These are phyloP conservation scores for Metschnikowia kofuensis DNA, from an alignment of 805 yeast species.

Conservation along the genomic window DNA sequence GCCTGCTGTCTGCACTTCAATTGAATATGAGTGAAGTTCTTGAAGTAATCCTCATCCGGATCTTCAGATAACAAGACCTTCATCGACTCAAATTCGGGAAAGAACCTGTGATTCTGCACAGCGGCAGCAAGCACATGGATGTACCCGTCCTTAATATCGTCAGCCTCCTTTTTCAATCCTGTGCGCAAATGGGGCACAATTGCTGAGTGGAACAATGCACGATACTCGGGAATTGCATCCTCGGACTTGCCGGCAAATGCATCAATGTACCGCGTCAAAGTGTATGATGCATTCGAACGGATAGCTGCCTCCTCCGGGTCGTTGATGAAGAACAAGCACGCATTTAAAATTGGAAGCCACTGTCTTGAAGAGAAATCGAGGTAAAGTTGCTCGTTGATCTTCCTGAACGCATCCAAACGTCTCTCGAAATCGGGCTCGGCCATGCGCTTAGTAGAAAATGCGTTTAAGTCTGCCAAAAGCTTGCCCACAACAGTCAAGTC, in stretches of 20 bases:
- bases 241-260: constrained; percentile 32
- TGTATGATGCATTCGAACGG: constrained; percentile 70
- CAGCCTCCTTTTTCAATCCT: constrained; percentile 61
- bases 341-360: constrained; percentile 79
- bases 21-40: constrained; percentile 79
- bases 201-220: constrained; percentile 46
- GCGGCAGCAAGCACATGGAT: constrained; percentile 62
- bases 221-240: constrained; percentile 26
- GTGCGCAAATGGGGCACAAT: constrained; percentile 63
- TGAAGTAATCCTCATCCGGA: constrained; percentile 80
- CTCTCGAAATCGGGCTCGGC: constrained; percentile 78
- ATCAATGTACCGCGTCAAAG: constrained; percentile 65
- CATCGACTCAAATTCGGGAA: constrained; percentile 62
- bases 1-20: constrained; percentile 84
- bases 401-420: constrained; percentile 64
- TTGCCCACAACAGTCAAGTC: constrained; percentile 42
- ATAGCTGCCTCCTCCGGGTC: constrained; percentile 79
- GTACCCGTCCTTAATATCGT: constrained; percentile 68
- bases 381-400: constrained; percentile 57
- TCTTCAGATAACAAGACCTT: constrained; percentile 58
- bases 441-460: constrained; percentile 59
- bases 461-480: constrained; percentile 64
- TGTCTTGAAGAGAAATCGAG: constrained; percentile 45
- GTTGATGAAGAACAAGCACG: constrained; percentile 65
- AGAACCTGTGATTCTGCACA: constrained; percentile 45